Base-by-base conservation (phyloP, 257 asterid genomes). In the Apocynum venetum region DNA sequence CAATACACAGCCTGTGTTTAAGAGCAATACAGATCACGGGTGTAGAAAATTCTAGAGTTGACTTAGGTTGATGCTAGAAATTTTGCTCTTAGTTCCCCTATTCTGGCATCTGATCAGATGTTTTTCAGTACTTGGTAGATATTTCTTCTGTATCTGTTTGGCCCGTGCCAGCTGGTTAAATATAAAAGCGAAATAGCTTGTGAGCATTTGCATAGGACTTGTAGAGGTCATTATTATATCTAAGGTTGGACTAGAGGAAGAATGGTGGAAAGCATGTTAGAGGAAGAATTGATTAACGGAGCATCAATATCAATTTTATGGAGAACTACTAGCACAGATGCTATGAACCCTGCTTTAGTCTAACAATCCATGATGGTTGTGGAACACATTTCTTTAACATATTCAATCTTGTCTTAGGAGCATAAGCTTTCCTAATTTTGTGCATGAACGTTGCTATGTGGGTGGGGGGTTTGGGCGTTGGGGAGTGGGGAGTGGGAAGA, bases 101-200 rank as follows among this genome's bases (percentile, higher is more conserved):
- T 40, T 73, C 38, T 74, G 14, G 61, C 52, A 3, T 40, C 25
- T 73, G 17, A 72, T 52, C 20, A 46, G 31, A 46, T 69, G 63
- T 31, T 43, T 57, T 3, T 47, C 19, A 15, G 25, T 74, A 44
- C 20, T 77, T 17, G 25, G 2, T 41, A 6, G 25, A 76, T 56
- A 35, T 63, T 48, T 75, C n/a, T 47, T 48, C 35, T 76, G 73
- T 51, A 56, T 55, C 43, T 48, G 70, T 66, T 46, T 56, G 53
- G 49, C 44, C 56, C 3, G 36, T 43, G 36, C 38, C 35, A 68
- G 35, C 53, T 20, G 0, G 35, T 43, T 43, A 43, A 7, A 19
- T 43, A 43, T 38, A 40, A 17, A 7, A 9, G 15, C 14, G 15
- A 19, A 43, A 68, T 19, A 19, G 36, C 73, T 8, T 10, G 15